Evolutionary conservation across 352 stramenopile genomes (phyloP).

Genomic region (Aphanomyces euteiches): DNA sequence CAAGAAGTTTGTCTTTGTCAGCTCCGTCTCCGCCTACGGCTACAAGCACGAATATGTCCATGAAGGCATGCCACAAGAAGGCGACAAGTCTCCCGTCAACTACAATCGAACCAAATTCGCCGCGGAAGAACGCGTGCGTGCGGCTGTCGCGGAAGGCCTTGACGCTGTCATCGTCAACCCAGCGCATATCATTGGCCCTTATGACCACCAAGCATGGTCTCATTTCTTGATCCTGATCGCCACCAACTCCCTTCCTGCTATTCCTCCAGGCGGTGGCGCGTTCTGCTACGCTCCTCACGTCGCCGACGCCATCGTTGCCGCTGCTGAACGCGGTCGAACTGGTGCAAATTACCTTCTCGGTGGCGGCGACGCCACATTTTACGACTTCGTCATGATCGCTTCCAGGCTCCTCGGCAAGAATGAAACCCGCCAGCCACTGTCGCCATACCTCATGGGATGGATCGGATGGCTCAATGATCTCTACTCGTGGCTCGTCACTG

Average conservation of each 20-base stretch:
- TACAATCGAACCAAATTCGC: constrained; percentile 8
- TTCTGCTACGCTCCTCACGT: constrained; percentile 24
- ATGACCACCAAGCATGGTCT: neutral
- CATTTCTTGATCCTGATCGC: constrained; percentile 17
- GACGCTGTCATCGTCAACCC: constrained; percentile 25
- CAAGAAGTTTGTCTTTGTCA: constrained; percentile 29
- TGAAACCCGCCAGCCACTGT: constrained; percentile 18
- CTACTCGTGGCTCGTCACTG: neutral
- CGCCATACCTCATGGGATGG: neutral
- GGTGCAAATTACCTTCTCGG: constrained; percentile 24
- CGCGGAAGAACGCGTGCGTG: constrained; percentile 12
- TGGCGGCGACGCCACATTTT: neutral
- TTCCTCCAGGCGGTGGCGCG: constrained; percentile 5
- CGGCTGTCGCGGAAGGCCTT: constrained; percentile 13
- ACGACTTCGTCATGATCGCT: neutral
- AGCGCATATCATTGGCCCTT: constrained; percentile 20
- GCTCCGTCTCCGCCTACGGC: constrained; percentile 6
- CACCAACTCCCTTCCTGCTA: neutral
- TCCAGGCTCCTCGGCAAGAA: neutral
- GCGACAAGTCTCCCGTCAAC: neutral
- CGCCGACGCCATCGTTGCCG: constrained; percentile 15
- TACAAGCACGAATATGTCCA: neutral
- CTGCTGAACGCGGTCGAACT: constrained; percentile 13
- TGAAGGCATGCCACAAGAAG: neutral
- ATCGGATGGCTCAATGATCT: constrained; percentile 2